Conservation (phyloP, 1,284 basidiomycete species). For the Lentinula novae-zelandiae region DNA sequence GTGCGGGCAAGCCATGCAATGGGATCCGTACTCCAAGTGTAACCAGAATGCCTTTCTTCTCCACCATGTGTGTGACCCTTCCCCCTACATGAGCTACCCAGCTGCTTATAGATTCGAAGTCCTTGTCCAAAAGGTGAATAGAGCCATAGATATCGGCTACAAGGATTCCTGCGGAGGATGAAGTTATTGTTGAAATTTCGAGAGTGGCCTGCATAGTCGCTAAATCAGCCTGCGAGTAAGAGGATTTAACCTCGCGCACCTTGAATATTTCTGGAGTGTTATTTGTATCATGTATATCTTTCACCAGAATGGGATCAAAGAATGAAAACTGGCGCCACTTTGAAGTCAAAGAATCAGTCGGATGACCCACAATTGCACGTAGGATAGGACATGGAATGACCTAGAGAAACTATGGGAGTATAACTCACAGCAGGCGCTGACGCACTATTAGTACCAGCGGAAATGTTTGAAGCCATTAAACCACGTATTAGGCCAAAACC, state of each 20-base stretch:
- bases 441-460: conserved; percentile 19
- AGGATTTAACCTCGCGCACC: conserved; percentile 32
- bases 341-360: not conserved
- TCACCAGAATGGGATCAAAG: conserved; percentile 73
- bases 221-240: conserved; percentile 3
- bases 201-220: conserved; percentile 44
- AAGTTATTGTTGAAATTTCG: conserved; percentile 67
- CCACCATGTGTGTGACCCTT: conserved; percentile 81
- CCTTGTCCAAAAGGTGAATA: conserved; percentile 69
- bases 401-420: not conserved
- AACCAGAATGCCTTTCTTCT: conserved; percentile 74
- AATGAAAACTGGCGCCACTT: conserved; percentile 86
- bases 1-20: conserved; percentile 7
- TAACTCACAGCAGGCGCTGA: conserved; percentile 37
- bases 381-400: not conserved
- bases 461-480: conserved; percentile 18
- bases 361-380: not conserved
- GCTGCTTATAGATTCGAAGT: conserved; percentile 68
- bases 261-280: conserved; percentile 76
- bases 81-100: conserved; percentile 79
- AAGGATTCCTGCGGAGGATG: conserved; percentile 62
- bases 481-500: too few species aligned
- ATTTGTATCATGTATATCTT: conserved; percentile 75
- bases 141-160: conserved; percentile 83
- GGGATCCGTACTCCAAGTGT: conserved; percentile 74